phyloP scores from a whole-genome alignment of 2,329 filamentous ascomycete genomes.

The Rugonectria rugulosa region DNA sequence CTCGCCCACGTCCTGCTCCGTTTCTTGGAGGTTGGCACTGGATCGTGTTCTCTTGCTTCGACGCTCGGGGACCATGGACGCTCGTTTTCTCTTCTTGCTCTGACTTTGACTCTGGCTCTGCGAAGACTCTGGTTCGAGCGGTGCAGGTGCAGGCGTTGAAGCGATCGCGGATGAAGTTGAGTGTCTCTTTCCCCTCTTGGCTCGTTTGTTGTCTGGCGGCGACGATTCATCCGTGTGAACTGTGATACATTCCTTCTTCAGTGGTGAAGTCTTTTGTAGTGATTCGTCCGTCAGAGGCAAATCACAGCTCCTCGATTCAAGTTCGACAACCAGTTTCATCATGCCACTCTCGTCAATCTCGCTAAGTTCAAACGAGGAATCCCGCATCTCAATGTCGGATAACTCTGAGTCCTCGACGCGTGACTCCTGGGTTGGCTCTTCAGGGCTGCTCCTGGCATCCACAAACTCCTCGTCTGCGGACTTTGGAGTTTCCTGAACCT shows the following conservation, averaged over 20 bases:
- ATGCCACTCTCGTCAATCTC: constrained; percentile 58
- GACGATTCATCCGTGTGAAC: constrained; percentile 30
- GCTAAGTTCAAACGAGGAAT: constrained; percentile 51
- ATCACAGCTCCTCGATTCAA: constrained; percentile 52
- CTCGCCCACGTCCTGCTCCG: constrained; percentile 26
- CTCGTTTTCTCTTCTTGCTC: constrained; percentile 45
- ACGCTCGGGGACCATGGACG: constrained; percentile 27
- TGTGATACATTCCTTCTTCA: constrained; percentile 32
- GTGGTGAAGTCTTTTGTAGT: constrained; percentile 18
- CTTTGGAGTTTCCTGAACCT: constrained; percentile 48
- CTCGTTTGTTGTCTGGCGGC: constrained; percentile 26
- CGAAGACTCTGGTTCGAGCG: constrained; percentile 2
- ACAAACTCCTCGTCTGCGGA: constrained; percentile 57
- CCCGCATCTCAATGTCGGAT: constrained; percentile 26
- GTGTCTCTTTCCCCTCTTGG: constrained; percentile 19
- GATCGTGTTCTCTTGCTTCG: constrained; percentile 43
- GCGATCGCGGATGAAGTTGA: constrained; percentile 29
- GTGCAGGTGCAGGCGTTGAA: constrained; percentile 33
- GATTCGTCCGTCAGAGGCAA: constrained; percentile 28
- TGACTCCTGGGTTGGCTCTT: constrained; percentile 28
- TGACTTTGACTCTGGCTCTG: constrained; percentile 28
- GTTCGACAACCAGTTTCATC: constrained; percentile 57
- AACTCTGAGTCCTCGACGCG: constrained; percentile 7
- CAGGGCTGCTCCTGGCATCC: constrained; percentile 57
- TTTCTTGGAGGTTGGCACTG: constrained; percentile 18